These are phyloP conservation scores for Lasiosphaeriaceae sp. DNA, from an alignment of 495 filamentous ascomycete species.

Conservation along the genomic window DNA sequence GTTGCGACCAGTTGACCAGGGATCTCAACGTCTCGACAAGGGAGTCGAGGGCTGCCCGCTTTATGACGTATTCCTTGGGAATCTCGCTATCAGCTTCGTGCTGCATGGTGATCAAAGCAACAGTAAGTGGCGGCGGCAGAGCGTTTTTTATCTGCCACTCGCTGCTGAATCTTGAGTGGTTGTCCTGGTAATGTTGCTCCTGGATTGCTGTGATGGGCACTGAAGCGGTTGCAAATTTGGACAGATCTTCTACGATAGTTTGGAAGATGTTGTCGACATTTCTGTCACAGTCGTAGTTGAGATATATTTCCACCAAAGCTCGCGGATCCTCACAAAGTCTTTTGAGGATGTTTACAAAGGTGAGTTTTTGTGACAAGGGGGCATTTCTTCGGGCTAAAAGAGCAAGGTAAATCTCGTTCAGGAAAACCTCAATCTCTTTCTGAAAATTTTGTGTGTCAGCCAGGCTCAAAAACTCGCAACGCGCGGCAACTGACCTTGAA, in stretches of 20 bases:
- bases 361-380: conserved; percentile 84
- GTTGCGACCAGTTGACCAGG: conserved; percentile 87
- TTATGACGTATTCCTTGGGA: conserved; percentile 81
- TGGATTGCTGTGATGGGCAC: conserved; percentile 69
- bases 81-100: conserved; percentile 62
- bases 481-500: conserved; percentile 65
- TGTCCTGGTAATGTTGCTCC: conserved; percentile 81
- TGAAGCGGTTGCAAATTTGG: conserved; percentile 72
- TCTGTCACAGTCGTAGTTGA: conserved; percentile 97
- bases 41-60: conserved; percentile 80
- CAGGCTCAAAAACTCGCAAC: neutral
- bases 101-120: conserved; percentile 61
- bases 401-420: conserved; percentile 96
- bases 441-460: conserved; percentile 29
- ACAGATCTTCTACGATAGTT: conserved; percentile 87
- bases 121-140: conserved; percentile 79
- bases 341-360: conserved; percentile 82
- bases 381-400: conserved; percentile 86
- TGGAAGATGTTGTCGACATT: conserved; percentile 97
- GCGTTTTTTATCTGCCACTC: conserved; percentile 86
- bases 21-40: conserved; percentile 85
- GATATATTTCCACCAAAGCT: conserved; percentile 89
- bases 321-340: conserved; percentile 79
- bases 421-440: conserved; percentile 97
- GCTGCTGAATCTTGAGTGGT: conserved; percentile 55